These are phyloP conservation scores for Neoboletus brunneissimus DNA, from an alignment of 768 basidiomycete genomes.

Conservation along the genomic window DNA sequence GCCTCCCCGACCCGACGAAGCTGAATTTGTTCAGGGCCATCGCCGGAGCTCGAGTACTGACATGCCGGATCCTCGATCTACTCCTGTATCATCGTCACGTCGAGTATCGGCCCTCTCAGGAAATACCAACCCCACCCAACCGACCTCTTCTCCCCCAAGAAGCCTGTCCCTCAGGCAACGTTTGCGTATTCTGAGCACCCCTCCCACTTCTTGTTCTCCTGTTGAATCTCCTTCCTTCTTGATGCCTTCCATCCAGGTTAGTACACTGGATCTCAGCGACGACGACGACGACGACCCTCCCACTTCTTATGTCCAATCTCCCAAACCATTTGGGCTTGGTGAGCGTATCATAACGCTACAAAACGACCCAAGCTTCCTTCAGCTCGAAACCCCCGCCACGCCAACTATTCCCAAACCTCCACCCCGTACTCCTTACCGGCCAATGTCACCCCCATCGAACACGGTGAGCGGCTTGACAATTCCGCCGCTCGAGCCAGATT, in stretches of 20 bases:
- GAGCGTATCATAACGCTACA: constrained; percentile 55
- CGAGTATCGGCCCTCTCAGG: constrained; percentile 36
- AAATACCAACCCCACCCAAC: constrained; percentile 26
- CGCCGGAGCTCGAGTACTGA: constrained; percentile 35
- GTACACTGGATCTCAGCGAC: constrained; percentile 26
- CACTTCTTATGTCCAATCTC: constrained; percentile 14
- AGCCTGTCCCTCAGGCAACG: constrained; percentile 56
- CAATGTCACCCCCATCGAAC: constrained; percentile 19
- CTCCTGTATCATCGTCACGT: constrained; percentile 47
- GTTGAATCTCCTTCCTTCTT: constrained; percentile 24
- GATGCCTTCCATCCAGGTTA: constrained; percentile 25
- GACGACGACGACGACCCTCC: constrained; percentile 29
- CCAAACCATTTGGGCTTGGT: constrained; percentile 39
- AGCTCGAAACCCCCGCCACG: constrained; percentile 47
- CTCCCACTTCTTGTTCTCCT: constrained; percentile 36
- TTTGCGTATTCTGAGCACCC: constrained; percentile 65
- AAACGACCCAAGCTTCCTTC: constrained; percentile 62
- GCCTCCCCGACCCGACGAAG: constrained; percentile 68
- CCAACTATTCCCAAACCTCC: constrained; percentile 22
- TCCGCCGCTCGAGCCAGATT: constrained; percentile 27
- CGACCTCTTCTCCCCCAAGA: constrained; percentile 19
- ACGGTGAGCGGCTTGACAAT: background rate
- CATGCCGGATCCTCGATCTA: constrained; percentile 36
- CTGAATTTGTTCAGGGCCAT: constrained; percentile 25
- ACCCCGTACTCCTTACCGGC: constrained; percentile 23